phyloP scores from a whole-genome alignment of 352 stramenopile species.

The Globisporangium iwayamae region DNA sequence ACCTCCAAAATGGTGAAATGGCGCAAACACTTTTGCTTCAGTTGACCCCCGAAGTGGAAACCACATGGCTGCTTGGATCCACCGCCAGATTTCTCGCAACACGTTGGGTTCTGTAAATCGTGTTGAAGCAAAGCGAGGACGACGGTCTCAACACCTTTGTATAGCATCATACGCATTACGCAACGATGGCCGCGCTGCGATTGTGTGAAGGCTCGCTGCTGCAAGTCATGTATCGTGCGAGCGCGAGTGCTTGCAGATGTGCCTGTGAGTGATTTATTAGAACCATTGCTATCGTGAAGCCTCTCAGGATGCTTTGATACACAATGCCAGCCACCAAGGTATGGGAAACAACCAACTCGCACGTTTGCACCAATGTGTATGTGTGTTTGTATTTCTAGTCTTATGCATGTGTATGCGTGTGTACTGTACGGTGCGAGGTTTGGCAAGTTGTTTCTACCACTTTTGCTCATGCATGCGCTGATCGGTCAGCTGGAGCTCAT shows the following conservation, averaged over 20 bases:
- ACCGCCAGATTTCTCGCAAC: slow-evolving; percentile 2
- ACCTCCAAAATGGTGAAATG: background rate
- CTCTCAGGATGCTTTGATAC: too few relatives aligned
- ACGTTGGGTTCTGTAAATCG: background rate
- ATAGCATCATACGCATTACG: too few relatives aligned
- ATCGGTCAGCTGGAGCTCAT: background rate
- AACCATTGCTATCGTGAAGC: too few relatives aligned
- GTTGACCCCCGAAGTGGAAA: slow-evolving; percentile 1
- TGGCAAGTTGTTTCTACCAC: too few relatives aligned
- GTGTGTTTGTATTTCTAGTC: background rate
- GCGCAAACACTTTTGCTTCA: slow-evolving; percentile 21
- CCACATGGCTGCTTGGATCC: slow-evolving; percentile 12
- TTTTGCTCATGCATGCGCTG: background rate
- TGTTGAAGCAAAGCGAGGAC: too few relatives aligned
- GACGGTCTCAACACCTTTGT: too few relatives aligned
- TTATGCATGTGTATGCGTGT: background rate
- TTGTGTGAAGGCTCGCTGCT: too few relatives aligned
- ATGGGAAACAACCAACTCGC: background rate
- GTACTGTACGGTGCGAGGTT: background rate
- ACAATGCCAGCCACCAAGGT: too few relatives aligned
- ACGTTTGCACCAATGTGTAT: background rate
- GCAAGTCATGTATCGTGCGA: too few relatives aligned
- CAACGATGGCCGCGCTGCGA: too few relatives aligned
- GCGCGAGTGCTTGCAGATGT: background rate
- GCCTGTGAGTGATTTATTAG: background rate